Evolutionary conservation across 331 rosid genomes (phyloP), one percentile per base, ranked within the genome.

Genomic region (Prunus yedoensis): DNA sequence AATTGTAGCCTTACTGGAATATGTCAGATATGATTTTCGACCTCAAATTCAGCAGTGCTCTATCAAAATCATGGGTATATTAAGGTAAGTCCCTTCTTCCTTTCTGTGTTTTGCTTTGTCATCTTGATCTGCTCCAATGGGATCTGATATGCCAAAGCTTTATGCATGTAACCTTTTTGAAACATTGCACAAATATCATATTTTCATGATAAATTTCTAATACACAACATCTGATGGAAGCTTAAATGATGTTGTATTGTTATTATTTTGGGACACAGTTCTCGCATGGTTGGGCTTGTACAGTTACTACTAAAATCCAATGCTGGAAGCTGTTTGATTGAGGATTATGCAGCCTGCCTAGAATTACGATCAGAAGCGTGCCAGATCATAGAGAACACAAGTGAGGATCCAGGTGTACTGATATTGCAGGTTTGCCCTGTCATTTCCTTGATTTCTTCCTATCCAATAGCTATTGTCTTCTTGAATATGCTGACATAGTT

Each of bases 301-400:
- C 96, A 78, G 57, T 73, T 92, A 68, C 83, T 94, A 87, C 87
- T 94, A 38, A 89, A 94, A 83, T 88, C 90, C 65, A 90, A 88
- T 78, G 86, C 97, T 54, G 87, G 91, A 43, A 92, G 80, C 85
- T 89, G 83, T 79, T 85, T 94, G 81, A 75, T 94, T 61, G 99
- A 94, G 87, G 99, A 94, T 87, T 94, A 94, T 87, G 99, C 99
- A 71, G 96, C 97, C 64, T 94, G 99, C 91, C 97, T 94, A 20
- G 99, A 92, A 83, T 85, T 88, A 79, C 83, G 93, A 75, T 89
- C 93, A 8, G 97, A 90, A 80, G 97, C 90, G 79, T 85, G 78
- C 77, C 95, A 89, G 83, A 73, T 77, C 76, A 80, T 87, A 66
- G 97, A 89, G 71, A 89, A 87, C 71, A 82, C 83, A 70, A 85